Percentiles rank a stretch among this genome's conserved stretches.
Evolutionary conservation across 495 filamentous ascomycete genomes (phyloP).

Genomic region (Xylaria cubensis): DNA sequence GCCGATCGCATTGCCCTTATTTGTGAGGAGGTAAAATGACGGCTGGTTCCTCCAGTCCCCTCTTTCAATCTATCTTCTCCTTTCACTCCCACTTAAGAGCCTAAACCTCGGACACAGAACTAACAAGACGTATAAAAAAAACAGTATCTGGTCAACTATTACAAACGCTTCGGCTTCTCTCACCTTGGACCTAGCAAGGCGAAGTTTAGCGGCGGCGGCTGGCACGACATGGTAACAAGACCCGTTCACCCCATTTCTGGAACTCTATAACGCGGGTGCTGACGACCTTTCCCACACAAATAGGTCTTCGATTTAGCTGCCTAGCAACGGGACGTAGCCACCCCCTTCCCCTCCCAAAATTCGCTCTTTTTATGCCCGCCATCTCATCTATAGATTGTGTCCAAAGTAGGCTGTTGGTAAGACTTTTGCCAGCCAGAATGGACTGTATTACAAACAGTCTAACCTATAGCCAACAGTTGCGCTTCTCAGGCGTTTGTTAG

Average conservation of each 20-base stretch:
- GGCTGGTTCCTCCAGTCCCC: not conserved
- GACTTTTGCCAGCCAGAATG: not conserved
- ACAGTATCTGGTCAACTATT: slow-evolving; percentile 71
- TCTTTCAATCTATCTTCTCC: not conserved
- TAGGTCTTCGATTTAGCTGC: not conserved
- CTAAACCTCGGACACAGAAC: not conserved
- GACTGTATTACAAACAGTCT: not conserved
- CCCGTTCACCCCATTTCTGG: not conserved
- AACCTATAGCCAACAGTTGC: not conserved
- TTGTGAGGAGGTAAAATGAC: slow-evolving; percentile 65
- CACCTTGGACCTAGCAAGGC: slow-evolving; percentile 69
- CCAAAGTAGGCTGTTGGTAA: not conserved
- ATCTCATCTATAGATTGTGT: not conserved
- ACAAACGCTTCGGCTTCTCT: slow-evolving; percentile 76
- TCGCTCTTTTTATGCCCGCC: not conserved
- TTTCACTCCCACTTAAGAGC: not conserved
- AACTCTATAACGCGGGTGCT: not conserved
- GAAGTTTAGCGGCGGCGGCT: slow-evolving; percentile 77
- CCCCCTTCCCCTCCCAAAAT: no score
- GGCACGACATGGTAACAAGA: slow-evolving; percentile 70
- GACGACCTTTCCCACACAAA: not conserved
- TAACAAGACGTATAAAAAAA: not conserved
- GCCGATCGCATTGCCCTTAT: slow-evolving; percentile 79
- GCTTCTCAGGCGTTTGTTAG: not conserved
- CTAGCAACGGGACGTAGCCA: not conserved